phyloP scores from a whole-genome alignment of 768 basidiomycete genomes.

The Clitopilus passeckerianus region DNA sequence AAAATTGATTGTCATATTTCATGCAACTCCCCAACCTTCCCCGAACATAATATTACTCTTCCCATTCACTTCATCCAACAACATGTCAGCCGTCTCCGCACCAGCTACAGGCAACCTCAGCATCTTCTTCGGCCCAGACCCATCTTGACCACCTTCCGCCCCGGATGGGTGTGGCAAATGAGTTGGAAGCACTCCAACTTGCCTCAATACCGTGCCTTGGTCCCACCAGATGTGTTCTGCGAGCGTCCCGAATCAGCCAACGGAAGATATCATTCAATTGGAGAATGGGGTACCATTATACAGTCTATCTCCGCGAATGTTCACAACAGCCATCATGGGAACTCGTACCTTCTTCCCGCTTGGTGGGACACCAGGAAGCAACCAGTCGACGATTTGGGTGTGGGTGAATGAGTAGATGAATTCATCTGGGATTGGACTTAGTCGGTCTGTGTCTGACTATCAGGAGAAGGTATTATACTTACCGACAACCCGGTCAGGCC shows the following conservation, averaged over 20 bases:
- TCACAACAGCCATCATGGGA: conserved; percentile 54
- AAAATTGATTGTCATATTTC: not conserved
- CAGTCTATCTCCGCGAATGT: conserved; percentile 36
- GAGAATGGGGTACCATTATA: conserved; percentile 23
- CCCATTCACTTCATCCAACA: conserved; percentile 29
- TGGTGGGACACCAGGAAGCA: conserved; percentile 49
- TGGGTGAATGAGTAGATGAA: conserved; percentile 45
- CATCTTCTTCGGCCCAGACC: conserved; percentile 11
- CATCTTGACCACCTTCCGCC: not conserved
- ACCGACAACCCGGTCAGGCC: conserved; percentile 48
- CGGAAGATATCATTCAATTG: not conserved
- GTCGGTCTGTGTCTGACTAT: not conserved
- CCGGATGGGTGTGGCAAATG: conserved; percentile 20
- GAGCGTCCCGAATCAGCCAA: not conserved
- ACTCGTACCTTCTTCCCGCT: conserved; percentile 43
- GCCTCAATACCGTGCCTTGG: conserved; percentile 31
- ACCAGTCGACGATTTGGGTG: conserved; percentile 37
- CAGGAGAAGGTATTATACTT: conserved; percentile 9
- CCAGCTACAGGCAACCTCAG: conserved; percentile 34
- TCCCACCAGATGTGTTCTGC: conserved; percentile 44
- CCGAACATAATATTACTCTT: conserved; percentile 34
- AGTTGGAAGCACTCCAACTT: conserved; percentile 29
- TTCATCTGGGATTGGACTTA: conserved; percentile 31
- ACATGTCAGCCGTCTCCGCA: conserved; percentile 28
- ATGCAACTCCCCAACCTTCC: conserved; percentile 22